Base-by-base conservation (phyloP, 78 protist species). In the Dictyostelium capitatum region DNA sequence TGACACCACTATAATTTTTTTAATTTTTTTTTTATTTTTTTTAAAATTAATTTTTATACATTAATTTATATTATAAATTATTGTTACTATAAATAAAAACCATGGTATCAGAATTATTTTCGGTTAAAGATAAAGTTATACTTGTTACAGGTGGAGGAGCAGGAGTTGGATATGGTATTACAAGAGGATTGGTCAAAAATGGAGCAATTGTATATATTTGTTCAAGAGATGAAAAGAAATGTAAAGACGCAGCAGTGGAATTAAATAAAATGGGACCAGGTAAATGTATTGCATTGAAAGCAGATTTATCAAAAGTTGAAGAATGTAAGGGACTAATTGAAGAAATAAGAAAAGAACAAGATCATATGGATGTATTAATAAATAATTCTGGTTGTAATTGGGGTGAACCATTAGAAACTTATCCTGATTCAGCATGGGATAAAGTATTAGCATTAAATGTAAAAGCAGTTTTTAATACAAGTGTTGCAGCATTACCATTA, bases 351-450 rank as follows among this genome's bases (percentile, higher is more conserved):
- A 82, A 62, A 72, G 4, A 72, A 17, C 91, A 95, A 47, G 25
- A 46, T 47, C 73, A 56, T 47, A 41, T 89, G 37, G 93, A 95
- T 84, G 19, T 20, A 57, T 15, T 84, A 43, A 78, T 95, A 6
- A 89, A 95, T 28, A 95, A 95, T 43, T 77, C 83, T 53, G 96
- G 94, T 32, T 85, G 95, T 50, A 79, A 80, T 79, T 95, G 97
- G 97, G 97, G 94, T n/a, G 97, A 19, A 59, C 70, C 41, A 14
- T 12, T 95, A 0, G 97, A 95, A 30, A 50, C 6, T 10, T 83
- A 80, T 56, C 97, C 97, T n/a, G 95, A 90, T 41, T 0, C 3
- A 3, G 95, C 90, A n/a, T 95, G 95, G 95, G 97, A 95, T 72
- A 89, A 90, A 64, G 89, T 95, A 20, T 25, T 95, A 41, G 48